Conservation (phyloP, 1,284 basidiomycete species). For the Malassezia dermatis region DNA sequence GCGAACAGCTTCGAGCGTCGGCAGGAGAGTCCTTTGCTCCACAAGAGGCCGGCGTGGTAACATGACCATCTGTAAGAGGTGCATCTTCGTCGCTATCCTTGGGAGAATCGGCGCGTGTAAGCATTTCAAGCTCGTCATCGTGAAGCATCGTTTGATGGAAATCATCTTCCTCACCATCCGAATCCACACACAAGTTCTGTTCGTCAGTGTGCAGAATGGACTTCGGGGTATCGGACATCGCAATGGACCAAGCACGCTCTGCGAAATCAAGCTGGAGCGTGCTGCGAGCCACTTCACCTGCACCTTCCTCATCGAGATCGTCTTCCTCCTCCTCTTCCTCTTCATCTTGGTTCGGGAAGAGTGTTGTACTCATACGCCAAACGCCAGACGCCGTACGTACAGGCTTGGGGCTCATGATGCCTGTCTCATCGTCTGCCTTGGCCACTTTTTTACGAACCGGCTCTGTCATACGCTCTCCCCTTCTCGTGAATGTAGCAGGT, state of each 20-base stretch:
- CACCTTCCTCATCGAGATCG: constrained; percentile 1
- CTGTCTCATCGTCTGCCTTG: not conserved
- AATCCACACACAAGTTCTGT: not conserved
- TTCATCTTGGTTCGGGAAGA: not conserved
- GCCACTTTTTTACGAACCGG: not conserved
- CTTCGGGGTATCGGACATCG: not conserved
- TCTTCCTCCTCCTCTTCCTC: constrained; percentile 6
- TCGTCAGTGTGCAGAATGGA: not conserved
- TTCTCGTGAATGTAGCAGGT: constrained; percentile 14
- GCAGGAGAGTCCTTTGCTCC: not conserved
- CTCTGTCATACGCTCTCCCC: constrained; percentile 13
- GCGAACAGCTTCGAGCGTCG: constrained; percentile 1
- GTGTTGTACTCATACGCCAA: constrained; percentile 1
- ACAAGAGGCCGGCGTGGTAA: constrained; percentile 7
- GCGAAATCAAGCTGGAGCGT: constrained; percentile 6
- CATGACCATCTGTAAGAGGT: constrained; percentile 8
- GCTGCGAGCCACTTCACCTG: not conserved
- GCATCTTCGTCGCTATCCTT: constrained; percentile 6
- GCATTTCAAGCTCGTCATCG: constrained; percentile 29
- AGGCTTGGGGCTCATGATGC: constrained; percentile 13
- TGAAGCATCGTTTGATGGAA: constrained; percentile 43
- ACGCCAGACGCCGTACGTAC: constrained; percentile 10
- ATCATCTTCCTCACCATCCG: constrained; percentile 37
- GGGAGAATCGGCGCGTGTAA: constrained; percentile 20
- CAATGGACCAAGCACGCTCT: constrained; percentile 7